Evolutionary conservation across 345 rosid species (phyloP).

Genomic region (Microcos paniculata): DNA sequence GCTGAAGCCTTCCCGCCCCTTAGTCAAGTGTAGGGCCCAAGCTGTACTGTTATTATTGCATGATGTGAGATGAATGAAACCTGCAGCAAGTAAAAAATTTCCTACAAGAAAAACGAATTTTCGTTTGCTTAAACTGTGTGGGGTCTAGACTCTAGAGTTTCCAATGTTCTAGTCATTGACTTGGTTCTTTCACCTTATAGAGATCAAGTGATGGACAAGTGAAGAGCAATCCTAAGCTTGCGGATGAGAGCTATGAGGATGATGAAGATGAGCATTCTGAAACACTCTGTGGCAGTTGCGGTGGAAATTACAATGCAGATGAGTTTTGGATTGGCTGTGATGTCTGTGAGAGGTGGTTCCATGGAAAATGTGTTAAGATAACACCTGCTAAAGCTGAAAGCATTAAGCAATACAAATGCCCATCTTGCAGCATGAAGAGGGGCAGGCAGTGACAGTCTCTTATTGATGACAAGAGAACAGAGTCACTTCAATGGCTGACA

Average conservation of each 20-base stretch:
- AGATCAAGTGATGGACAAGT: slow-evolving; percentile 67
- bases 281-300: slow-evolving; percentile 75
- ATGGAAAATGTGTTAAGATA: slow-evolving; percentile 82
- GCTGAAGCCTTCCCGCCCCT: too few species aligned
- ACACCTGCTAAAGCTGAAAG: slow-evolving; percentile 83
- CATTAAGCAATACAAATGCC: slow-evolving; percentile 87
- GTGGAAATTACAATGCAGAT: slow-evolving; percentile 67
- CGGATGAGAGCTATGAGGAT: slow-evolving; percentile 51
- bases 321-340: slow-evolving; percentile 92
- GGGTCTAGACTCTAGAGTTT: neutral
- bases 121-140: neutral
- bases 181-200: slow-evolving; percentile 27
- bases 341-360: slow-evolving; percentile 83
- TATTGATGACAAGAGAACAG: neutral
- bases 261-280: slow-evolving; percentile 77
- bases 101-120: neutral
- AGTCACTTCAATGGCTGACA: slow-evolving; percentile 17
- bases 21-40: neutral
- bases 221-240: slow-evolving; percentile 51
- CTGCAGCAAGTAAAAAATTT: neutral
- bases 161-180: neutral
- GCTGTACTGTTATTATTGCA: neutral
- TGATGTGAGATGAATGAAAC: neutral
- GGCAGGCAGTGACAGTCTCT: slow-evolving; percentile 41
- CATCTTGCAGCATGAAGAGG: slow-evolving; percentile 79